Evolutionary conservation across 768 basidiomycete species (phyloP), one percentile per base, ranked within the genome.

Genomic region (Pulveroboletus sp.): DNA sequence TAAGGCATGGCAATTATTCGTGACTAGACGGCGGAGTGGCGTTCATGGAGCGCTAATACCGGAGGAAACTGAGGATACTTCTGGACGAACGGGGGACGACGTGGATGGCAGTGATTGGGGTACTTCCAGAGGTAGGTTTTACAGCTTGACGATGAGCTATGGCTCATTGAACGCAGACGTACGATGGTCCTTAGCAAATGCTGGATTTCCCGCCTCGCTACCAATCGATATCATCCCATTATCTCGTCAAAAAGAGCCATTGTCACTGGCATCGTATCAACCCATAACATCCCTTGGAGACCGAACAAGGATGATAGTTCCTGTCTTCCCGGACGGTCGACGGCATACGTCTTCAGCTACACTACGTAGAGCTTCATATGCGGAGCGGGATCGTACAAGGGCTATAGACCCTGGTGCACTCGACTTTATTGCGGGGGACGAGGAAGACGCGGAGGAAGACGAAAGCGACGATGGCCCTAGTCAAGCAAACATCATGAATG

Each of bases 331-430:
- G 2, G 44, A 45, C 24, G 40, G 45, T 42, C 49, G 52, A 39
- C 58, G 56, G 39, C 51, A 43, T 49, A 47, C 56, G 7, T 73
- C 82, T 14, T 74, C 82, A 2, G 62, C 75, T 35, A 74, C 78
- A 1, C 57, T 82, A 28, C 83, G 84, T 24, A 82, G 71, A 56
- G 80, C 80, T 10, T 71, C 76, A 5, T 88, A 88, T 62, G 82
- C 82, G 4, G 81, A 81, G 58, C 83, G 86, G 27, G 86, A 89
- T 65, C 78, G 78, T 37, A 68, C 67, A 47, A 80, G 83, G 30
- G 71, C 76, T 1, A 72, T 83, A 57, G 87, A 89, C 61, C 86
- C 86, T 1, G 88, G 87, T 7, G 71, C 80, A 13, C 72, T 86
- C 31, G 84, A 85, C 51, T 83, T 86, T 57, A 65, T 72, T 15